phyloP scores from a whole-genome alignment of 2,329 filamentous ascomycete genomes.

The Fusarium algeriense region DNA sequence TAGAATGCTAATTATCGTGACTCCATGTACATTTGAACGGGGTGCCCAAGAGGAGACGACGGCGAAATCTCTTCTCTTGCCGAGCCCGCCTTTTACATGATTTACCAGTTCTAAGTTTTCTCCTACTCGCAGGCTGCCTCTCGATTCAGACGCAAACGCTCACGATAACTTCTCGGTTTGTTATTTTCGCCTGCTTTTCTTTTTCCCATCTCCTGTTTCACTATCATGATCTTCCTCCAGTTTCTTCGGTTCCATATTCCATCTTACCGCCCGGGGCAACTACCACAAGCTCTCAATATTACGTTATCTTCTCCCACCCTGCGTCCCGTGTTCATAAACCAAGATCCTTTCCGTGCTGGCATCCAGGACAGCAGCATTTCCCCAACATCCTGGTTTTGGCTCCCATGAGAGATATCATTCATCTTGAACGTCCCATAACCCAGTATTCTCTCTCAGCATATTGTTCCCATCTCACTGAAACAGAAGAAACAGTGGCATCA shows the following conservation, averaged over 20 bases:
- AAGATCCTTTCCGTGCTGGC: background rate
- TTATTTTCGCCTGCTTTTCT: constrained; percentile 21
- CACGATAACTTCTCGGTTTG: constrained; percentile 46
- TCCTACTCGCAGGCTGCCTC: constrained; percentile 36
- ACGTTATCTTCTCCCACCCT: background rate
- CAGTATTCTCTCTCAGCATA: background rate
- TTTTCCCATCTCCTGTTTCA: constrained; percentile 7
- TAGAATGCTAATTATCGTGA: constrained; percentile 32
- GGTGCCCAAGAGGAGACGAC: constrained; percentile 5
- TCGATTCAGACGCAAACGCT: constrained; percentile 17
- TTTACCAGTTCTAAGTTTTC: constrained; percentile 18
- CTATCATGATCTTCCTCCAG: constrained; percentile 1
- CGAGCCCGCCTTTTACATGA: constrained; percentile 30
- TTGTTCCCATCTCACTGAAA: background rate
- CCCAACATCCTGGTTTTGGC: background rate
- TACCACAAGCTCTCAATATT: constrained; percentile 3
- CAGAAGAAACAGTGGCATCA: background rate
- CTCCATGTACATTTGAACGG: constrained; percentile 13
- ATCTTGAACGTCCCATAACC: background rate
- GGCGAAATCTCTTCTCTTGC: constrained; percentile 27
- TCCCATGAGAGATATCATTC: background rate
- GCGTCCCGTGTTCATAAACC: too few species aligned
- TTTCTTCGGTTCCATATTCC: background rate
- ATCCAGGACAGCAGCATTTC: background rate
- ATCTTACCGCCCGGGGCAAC: constrained; percentile 19